Conservation (phyloP, 225 moss, liverwort and hornwort species). For the Straminergon stramineum region DNA sequence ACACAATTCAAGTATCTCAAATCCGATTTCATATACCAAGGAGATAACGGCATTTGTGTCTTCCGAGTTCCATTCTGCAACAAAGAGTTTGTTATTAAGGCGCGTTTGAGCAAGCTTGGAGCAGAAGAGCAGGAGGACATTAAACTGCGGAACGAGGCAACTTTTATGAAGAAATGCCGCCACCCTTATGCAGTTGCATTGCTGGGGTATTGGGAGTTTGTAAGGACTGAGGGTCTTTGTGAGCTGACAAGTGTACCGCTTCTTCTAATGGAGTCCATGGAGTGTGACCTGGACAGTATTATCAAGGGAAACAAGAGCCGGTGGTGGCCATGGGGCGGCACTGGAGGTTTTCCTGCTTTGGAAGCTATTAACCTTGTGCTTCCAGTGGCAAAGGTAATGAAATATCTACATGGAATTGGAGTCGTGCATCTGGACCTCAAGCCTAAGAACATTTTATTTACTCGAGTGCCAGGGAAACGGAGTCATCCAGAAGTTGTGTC, state of each 20-base stretch:
- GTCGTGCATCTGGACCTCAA: conserved; percentile 1
- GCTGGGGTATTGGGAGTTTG: background rate
- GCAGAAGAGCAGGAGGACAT: background rate
- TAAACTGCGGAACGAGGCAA: background rate
- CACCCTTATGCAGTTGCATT: conserved; percentile 2
- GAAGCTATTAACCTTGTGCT: background rate
- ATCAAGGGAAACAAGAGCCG: background rate
- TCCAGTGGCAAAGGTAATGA: conserved; percentile 1
- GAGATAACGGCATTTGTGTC: rapidly evolving
- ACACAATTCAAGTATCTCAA: background rate
- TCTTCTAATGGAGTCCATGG: background rate
- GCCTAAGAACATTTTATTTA: background rate
- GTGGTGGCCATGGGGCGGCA: background rate
- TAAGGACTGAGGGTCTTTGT: too few relatives aligned
- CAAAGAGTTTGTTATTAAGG: background rate
- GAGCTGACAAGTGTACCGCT: background rate
- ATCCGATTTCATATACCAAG: background rate
- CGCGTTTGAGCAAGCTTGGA: background rate
- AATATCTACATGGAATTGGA: background rate
- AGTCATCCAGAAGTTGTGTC: background rate
- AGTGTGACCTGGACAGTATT: background rate
- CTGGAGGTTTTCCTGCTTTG: background rate
- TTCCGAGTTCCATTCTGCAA: background rate
- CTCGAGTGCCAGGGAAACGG: background rate
- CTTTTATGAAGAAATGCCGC: background rate